phyloP scores from a whole-genome alignment of 768 basidiomycete genomes.

The Collybia sp. region DNA sequence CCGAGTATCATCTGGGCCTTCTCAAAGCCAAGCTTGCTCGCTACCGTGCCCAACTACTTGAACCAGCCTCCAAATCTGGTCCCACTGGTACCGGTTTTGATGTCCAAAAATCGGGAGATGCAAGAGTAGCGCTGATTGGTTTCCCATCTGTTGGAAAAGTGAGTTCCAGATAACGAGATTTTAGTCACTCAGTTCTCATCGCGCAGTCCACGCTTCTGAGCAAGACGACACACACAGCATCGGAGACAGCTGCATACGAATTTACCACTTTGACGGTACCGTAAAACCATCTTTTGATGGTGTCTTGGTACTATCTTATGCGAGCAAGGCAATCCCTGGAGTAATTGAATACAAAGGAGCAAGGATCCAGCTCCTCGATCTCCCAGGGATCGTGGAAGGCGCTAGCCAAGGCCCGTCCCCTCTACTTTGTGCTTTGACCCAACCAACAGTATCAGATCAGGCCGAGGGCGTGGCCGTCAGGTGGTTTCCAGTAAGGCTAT shows the following conservation, averaged over 20 bases:
- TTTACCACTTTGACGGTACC: constrained; percentile 87
- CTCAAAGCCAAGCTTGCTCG: constrained; percentile 93
- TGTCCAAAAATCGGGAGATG: constrained; percentile 79
- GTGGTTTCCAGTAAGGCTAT: constrained; percentile 78
- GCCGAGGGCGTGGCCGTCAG: constrained; percentile 90
- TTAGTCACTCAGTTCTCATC: background rate
- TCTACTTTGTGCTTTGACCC: background rate
- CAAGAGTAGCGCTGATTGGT: constrained; percentile 87
- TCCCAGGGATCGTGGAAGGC: constrained; percentile 95
- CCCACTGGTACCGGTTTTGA: constrained; percentile 83
- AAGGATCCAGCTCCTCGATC: constrained; percentile 89
- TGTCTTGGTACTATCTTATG: constrained; percentile 6
- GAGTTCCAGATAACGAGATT: constrained; percentile 3
- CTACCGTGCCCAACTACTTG: constrained; percentile 92
- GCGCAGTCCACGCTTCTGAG: constrained; percentile 84
- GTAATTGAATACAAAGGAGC: constrained; percentile 93
- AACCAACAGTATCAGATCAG: constrained; percentile 20
- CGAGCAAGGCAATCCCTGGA: constrained; percentile 83
- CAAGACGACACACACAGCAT: constrained; percentile 89
- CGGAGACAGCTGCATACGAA: constrained; percentile 88
- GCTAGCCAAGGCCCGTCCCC: constrained; percentile 62
- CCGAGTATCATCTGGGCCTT: constrained; percentile 90
- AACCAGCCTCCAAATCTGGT: constrained; percentile 82
- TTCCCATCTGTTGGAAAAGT: constrained; percentile 95
- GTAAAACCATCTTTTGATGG: background rate